Base-by-base conservation (phyloP, 164 flowering plant species). In the Macadamia tetraphylla region DNA sequence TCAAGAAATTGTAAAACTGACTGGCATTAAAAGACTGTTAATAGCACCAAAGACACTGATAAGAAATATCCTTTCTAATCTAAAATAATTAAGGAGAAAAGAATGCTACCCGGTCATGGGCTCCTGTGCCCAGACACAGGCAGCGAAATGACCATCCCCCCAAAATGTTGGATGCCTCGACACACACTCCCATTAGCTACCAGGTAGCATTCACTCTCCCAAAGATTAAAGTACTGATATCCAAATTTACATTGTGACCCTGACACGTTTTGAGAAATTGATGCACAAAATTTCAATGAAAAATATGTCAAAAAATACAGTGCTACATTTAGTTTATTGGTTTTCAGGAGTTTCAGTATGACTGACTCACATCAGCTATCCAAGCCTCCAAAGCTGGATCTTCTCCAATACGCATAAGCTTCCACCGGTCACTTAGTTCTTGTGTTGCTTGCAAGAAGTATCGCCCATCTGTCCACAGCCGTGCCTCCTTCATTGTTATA, bases 381-480 rank as follows among this genome's bases (percentile, higher is more conserved):
- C 99, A 95, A 58, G 35, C 76, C 71, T 95, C 97, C 6, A 95
- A 83, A 60, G 83, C 35, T 57, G 92, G 90, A 69, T 95, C 98
- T 80, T 90, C 97, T 73, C 92, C 93, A 49, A 88, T 78, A 13
- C 98, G 88, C 98, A 95, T 95, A 62, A 92, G 97, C 77, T 83
- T 81, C 98, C 99, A 95, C 31, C 84, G 75, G 40, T 86, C 84
- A 67, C 87, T 86, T 49, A 92, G 88, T 74, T 92, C 75, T 58
- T 89, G 82, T 29, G 74, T 70, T 66, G 99, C 99, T 83, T 95
- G 98, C 78, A 95, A 77, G 79, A 89, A 95, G 75, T 95, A 92
- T 8, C 99, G 80, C 15, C 98, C 98, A 81, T 92, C 99, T 35
- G 99, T 95, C 99, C 98, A 95, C 29, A 92, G 71, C 44, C 73